Conservation (phyloP, 345 rosid genomes). For the Cardamine occulta region DNA sequence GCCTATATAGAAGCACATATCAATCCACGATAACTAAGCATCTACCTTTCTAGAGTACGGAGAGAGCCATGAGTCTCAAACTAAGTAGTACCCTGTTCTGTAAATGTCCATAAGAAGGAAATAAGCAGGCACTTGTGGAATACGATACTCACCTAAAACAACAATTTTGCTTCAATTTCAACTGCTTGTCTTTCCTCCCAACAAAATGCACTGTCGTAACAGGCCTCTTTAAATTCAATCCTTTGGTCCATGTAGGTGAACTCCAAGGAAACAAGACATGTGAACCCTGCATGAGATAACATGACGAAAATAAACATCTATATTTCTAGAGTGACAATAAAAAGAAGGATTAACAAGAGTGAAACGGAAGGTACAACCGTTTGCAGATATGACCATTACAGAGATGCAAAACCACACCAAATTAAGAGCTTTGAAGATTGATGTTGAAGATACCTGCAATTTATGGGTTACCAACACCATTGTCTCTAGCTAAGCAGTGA, state of each 20-base stretch:
- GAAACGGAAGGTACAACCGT: neutral
- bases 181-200: conserved; percentile 55
- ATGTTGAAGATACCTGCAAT: conserved; percentile 61
- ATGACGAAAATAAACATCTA: neutral
- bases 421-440: neutral
- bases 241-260: conserved; percentile 66
- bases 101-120: neutral
- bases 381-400: conserved; percentile 16
- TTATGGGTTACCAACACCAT: conserved; percentile 94
- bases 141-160: conserved; percentile 54
- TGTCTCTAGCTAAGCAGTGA: conserved; percentile 57
- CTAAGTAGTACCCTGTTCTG: neutral
- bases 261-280: conserved; percentile 56
- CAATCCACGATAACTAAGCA: conserved; percentile 3
- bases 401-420: neutral
- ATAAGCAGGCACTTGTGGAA: conserved; percentile 21
- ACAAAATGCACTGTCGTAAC: conserved; percentile 48
- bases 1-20: neutral
- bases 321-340: neutral
- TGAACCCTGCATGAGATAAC: conserved; percentile 63
- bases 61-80: neutral
- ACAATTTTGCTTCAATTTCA: conserved; percentile 47
- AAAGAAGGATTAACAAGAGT: neutral
- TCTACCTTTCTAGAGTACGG: conserved; percentile 3
- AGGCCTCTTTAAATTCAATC: conserved; percentile 53